Base-by-base conservation (phyloP, 139 green algal species). In the Picochlorum sp. region DNA sequence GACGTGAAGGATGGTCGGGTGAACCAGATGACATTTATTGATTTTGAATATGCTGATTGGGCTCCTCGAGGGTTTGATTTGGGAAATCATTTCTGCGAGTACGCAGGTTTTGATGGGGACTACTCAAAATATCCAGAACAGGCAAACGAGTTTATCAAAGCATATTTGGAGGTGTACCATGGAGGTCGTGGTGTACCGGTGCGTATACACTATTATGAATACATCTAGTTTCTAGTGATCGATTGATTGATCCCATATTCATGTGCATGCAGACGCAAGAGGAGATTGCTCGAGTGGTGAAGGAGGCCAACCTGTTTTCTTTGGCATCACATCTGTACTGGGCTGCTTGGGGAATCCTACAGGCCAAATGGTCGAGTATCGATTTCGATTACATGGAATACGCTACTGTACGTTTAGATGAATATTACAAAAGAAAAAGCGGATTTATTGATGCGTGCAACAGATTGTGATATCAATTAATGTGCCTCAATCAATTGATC, bases 51-150 rank as follows among this genome's bases (percentile, higher is more conserved):
- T 69, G 77, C 74, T 6, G 68, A 45, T 4, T 86, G 82, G 56
- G 84, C 78, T 13, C 86, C 81, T 51, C 76, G 79, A 10, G 91
- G 89, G 6, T 96, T 89, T 69, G 90, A 96, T 71, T 74, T 74
- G 20, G 89, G 84, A 26, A 98, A 99, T 77, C 91, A 98, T 64
- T 99, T 97, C 77, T 90, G 85, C 62, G 94, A 99, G 77, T 98
- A 92, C 58, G 92, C 92, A 6, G 93, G 92, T 4, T 95, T 97
- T 68, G 89, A 98, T n/a, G 89, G 89, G 58, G 88, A 95, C 49
- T 96, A 92, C 60, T 71, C 24, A 2, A 73, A 76, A 56, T 96
- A 66, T 23, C 61, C 61, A 59, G 37, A 13, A 3, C 6, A 15
- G 23, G 30, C 15, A 4, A 10, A 7, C 9, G 32, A 9, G 5